Evolutionary conservation across 805 yeast genomes (phyloP), one percentile per base, ranked within the genome.

Genomic region (Candida qinlingensis): DNA sequence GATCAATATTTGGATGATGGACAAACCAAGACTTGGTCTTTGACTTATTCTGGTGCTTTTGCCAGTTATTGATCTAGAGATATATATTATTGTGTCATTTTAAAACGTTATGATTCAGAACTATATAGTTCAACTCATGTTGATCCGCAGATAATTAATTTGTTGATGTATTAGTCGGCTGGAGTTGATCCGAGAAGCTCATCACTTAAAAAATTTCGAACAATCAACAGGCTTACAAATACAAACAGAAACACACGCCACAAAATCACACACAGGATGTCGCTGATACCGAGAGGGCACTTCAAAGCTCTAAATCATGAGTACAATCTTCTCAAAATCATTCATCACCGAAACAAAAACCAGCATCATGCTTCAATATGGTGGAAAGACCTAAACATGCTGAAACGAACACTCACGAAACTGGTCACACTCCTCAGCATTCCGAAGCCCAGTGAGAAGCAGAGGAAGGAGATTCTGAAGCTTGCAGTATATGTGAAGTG

Each of bases 11-110:
- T 91, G 42, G 97, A 91, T 59, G 79, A 79, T 49, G 97, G 97
- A 3, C 92, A 89, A 74, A 82, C 92, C 29, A 70, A 82, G 53
- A 85, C 97, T 0, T 90, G 96, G 96, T 83, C 91, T 10, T 70
- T 90, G 53, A 81, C 96, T 0, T 87, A 78, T 55, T 74, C 87
- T 41, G 96, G 83, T 36, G 65, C 63, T 2, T 61, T 61, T 46
- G 54, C 60, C 10, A 41, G 43, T 38, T 25, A 26, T 13, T 44
- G 13, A 13, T 12, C 19, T 19, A 19, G 19, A 19, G 19, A 19
- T 19, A 19, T 19, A 19, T 19, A 19, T 19, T 19, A 19, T 3
- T 19, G 19, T 19, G 19, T 19, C 19, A 19, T 19, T 19, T 19
- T 19, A 3, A 19, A 19, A 19, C 19, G 19, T 19, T 19, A 19